These are phyloP conservation scores for Talaromyces sp. DNA, from an alignment of 2,329 filamentous ascomycete species.

Conservation along the genomic window DNA sequence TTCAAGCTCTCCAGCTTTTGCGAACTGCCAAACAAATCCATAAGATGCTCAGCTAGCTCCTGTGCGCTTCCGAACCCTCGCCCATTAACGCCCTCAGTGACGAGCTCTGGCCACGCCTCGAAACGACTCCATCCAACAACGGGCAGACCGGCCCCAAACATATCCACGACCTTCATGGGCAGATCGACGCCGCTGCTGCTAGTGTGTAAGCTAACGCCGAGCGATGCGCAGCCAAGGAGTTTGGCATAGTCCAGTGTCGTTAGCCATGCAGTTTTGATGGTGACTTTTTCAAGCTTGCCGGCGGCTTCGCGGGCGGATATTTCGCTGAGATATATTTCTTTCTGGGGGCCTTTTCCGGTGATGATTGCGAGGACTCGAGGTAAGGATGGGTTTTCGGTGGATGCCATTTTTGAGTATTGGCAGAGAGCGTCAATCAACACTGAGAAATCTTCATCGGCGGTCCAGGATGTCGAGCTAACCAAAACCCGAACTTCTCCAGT, in stretches of 20 bases:
- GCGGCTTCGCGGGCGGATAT: slow-evolving; percentile 57
- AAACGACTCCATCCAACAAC: slow-evolving; percentile 83
- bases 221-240: slow-evolving; percentile 75
- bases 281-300: slow-evolving; percentile 62
- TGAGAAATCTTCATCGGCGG: slow-evolving; percentile 89
- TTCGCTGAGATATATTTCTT: slow-evolving; percentile 63
- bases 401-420: slow-evolving; percentile 57
- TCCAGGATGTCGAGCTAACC: slow-evolving; percentile 96
- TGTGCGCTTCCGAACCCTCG: slow-evolving; percentile 70
- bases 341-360: slow-evolving; percentile 87
- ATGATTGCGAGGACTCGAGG: slow-evolving; percentile 80
- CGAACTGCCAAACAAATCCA: slow-evolving; percentile 56
- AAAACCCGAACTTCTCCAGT: slow-evolving; percentile 60
- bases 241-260: slow-evolving; percentile 76
- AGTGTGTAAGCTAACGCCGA: slow-evolving; percentile 87
- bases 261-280: slow-evolving; percentile 78
- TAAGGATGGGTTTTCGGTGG: slow-evolving; percentile 39
- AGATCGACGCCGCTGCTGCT: slow-evolving; percentile 92
- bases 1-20: slow-evolving; percentile 57
- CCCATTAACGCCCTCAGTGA: slow-evolving; percentile 80
- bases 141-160: slow-evolving; percentile 92
- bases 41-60: slow-evolving; percentile 59
- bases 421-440: slow-evolving; percentile 78
- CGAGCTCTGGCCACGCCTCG: slow-evolving; percentile 84
- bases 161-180: slow-evolving; percentile 98